phyloP scores from a whole-genome alignment of 306 rosid species.

The Fagus sylvatica region DNA sequence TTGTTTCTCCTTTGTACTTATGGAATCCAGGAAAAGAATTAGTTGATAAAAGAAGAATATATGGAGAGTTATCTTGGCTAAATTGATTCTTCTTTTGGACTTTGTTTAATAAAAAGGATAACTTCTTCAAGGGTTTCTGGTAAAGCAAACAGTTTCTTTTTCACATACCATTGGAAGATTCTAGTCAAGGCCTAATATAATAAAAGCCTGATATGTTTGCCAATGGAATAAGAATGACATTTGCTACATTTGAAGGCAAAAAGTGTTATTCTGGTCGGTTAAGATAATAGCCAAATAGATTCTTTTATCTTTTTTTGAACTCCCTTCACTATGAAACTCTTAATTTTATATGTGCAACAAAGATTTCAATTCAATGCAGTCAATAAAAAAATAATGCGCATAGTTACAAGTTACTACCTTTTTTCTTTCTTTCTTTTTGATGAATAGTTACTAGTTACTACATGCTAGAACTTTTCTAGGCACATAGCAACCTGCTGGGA shows the following conservation, averaged over 20 bases:
- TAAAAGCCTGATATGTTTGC: neutral
- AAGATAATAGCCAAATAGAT: neutral
- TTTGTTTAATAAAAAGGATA: slow-evolving; percentile 1
- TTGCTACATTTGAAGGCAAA: neutral
- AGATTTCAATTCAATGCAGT: neutral
- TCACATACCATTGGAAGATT: slow-evolving; percentile 6
- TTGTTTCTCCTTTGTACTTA: slow-evolving; percentile 40
- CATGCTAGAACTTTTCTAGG: neutral
- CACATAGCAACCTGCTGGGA: too few species aligned
- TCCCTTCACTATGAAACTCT: too few species aligned
- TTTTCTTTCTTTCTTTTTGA: too few species aligned
- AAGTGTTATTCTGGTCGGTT: neutral
- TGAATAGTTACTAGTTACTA: too few species aligned
- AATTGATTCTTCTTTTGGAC: slow-evolving; percentile 30
- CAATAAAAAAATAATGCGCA: too few species aligned
- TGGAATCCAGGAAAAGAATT: slow-evolving; percentile 26
- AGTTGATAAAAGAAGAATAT: slow-evolving; percentile 16
- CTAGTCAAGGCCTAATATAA: slow-evolving; percentile 1
- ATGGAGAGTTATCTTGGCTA: slow-evolving; percentile 17
- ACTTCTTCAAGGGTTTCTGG: slow-evolving; percentile 21
- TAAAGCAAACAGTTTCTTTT: neutral
- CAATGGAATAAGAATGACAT: neutral
- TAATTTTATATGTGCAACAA: neutral
- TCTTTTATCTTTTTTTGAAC: neutral
- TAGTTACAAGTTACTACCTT: too few species aligned